phyloP scores from a whole-genome alignment of 2,329 filamentous ascomycete genomes.

The Fusarium ambrosium region DNA sequence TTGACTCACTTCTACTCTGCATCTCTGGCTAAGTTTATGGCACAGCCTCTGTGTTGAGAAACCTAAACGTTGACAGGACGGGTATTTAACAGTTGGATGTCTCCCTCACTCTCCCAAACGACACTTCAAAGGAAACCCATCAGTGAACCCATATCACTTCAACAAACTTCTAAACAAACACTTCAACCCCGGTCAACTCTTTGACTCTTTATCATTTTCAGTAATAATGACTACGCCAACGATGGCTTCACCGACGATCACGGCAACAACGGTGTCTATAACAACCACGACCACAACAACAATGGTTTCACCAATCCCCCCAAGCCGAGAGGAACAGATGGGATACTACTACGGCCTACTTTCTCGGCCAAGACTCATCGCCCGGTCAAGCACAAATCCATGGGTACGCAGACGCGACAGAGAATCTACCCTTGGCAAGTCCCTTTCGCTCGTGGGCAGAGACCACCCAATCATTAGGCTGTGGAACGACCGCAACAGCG shows the following conservation, averaged over 20 bases:
- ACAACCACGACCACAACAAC: background rate
- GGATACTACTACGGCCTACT: background rate
- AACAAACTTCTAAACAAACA: background rate
- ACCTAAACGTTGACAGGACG: background rate
- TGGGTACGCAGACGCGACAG: background rate
- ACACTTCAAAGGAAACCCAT: background rate
- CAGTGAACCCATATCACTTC: background rate
- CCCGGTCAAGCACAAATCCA: background rate
- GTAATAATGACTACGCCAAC: too few relatives aligned
- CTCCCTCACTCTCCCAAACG: background rate
- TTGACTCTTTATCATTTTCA: background rate
- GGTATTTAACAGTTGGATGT: background rate
- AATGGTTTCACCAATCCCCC: background rate
- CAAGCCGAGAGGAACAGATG: background rate
- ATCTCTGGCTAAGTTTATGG: background rate
- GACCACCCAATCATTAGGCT: background rate
- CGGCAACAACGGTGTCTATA: background rate
- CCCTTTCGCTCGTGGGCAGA: background rate
- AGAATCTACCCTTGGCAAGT: background rate
- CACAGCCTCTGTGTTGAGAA: background rate
- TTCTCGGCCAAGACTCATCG: background rate
- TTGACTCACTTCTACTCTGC: background rate
- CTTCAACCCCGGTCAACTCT: background rate
- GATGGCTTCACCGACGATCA: too few relatives aligned
- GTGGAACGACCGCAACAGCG: background rate